A percentile compares a stretch with the other conserved stretches of the same genome.
phyloP scores from a whole-genome alignment of 495 filamentous ascomycete species.

The Podospora pseudopauciseta region DNA sequence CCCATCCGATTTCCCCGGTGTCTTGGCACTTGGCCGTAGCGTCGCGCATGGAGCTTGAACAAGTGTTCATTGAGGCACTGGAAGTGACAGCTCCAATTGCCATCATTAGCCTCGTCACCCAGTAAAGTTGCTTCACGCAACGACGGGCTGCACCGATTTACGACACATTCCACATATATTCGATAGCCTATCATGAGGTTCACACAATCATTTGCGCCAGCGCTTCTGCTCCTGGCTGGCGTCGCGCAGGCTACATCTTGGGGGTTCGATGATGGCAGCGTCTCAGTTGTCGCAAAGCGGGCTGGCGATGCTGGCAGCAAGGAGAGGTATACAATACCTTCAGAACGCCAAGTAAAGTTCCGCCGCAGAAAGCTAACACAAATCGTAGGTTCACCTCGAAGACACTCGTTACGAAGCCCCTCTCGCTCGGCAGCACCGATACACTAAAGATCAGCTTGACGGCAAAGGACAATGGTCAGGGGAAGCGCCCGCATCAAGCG shows the following conservation, averaged over 20 bases:
- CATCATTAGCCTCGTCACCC: conserved; percentile 22
- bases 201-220: conserved; percentile 46
- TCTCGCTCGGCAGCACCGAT: conserved; percentile 65
- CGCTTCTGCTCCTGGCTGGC: conserved; percentile 45
- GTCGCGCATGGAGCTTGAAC: conserved; percentile 27
- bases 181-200: conserved; percentile 45
- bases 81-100: conserved; percentile 23
- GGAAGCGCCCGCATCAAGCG: conserved; percentile 86
- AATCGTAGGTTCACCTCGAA: conserved; percentile 56
- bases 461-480: conserved; percentile 69
- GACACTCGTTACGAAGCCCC: conserved; percentile 58
- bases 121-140: conserved; percentile 12
- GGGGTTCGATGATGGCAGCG: conserved; percentile 80
- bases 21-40: not conserved
- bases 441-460: conserved; percentile 80
- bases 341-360: not conserved
- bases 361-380: too few species aligned
- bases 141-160: not conserved
- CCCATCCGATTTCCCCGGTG: not conserved
- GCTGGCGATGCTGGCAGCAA: conserved; percentile 59
- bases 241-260: conserved; percentile 65
- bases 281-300: conserved; percentile 69
- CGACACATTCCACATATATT: conserved; percentile 14
- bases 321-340: conserved; percentile 58
- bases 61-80: conserved; percentile 30